Conservation (phyloP, 1,284 basidiomycete species). For the Apiotrichum siamense region DNA sequence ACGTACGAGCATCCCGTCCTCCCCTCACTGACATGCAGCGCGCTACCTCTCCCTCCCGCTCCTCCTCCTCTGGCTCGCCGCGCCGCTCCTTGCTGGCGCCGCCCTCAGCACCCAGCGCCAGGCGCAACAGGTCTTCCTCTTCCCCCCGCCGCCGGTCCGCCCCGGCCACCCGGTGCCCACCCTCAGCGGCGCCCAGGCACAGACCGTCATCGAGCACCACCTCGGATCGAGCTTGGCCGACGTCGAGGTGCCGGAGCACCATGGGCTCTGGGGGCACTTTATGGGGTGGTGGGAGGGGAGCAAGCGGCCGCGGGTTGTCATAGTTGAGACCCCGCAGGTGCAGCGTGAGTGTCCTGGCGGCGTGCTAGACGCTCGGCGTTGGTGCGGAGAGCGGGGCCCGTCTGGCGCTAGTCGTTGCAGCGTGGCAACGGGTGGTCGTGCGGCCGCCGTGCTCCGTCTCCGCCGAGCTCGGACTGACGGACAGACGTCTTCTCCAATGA, state of each 20-base stretch:
- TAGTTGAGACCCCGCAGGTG: slow-evolving; percentile 37
- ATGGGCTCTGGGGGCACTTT: slow-evolving; percentile 42
- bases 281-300: slow-evolving; percentile 20
- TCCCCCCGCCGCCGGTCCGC: slow-evolving; percentile 35
- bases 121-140: slow-evolving; percentile 40
- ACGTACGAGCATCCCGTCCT: not conserved
- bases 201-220: slow-evolving; percentile 45
- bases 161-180: slow-evolving; percentile 24
- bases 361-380: no score
- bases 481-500: slow-evolving; percentile 1
- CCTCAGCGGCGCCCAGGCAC: slow-evolving; percentile 39
- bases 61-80: not conserved
- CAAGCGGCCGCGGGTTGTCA: slow-evolving; percentile 35
- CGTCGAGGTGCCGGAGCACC: slow-evolving; percentile 37
- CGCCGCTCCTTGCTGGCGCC: not conserved
- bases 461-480: not conserved
- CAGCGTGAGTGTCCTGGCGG: slow-evolving; percentile 28
- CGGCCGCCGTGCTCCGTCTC: no score
- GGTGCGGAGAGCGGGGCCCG: no score
- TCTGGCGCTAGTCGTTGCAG: not conserved
- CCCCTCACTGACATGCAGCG: not conserved
- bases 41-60: not conserved
- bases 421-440: not conserved
- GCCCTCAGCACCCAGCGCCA: slow-evolving; percentile 3
- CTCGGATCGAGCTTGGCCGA: slow-evolving; percentile 34